Base-by-base conservation (phyloP, 345 rosid genomes). In the Reutealis trisperma region DNA sequence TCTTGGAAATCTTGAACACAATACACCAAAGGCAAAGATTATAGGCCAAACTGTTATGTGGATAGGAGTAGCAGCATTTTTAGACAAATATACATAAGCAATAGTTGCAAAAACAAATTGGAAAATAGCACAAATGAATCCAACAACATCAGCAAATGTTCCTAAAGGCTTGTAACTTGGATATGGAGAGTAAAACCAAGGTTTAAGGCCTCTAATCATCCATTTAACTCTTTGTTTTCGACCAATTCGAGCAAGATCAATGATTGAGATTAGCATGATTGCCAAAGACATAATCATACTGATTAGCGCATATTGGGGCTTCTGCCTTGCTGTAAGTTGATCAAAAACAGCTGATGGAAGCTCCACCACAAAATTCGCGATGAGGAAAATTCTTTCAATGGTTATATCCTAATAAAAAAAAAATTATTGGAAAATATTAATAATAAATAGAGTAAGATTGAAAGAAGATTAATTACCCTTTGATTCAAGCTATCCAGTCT, bases 121-220 rank as follows among this genome's bases (percentile, higher is more conserved):
- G 59, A 54, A 54, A 18, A 54, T 54, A 8, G n/a, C 21, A 54
- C 59, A 54, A 54, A 54, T 19, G 4, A 54, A 54, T 54, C 59
- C 59, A 54, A 54, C 59, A 54, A 54, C 6, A 54, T 54, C 59
- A 5, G 22, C 1, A 54, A 54, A 19, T 54, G 19, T 54, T 18
- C 59, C 59, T 18, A 54, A 18, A 54, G 59, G 59, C 59, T 54
- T 54, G 59, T 16, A 54, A 60, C 13, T 25, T 41, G 62, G 45
- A 55, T 60, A 42, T 12, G 81, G 32, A 44, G 72, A 27, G 22
- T 63, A 78, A 66, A 78, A 37, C 77, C 81, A 78, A 22, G 69
- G 75, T 32, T 71, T 19, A 30, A 24, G 64, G 66, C 72, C 57
- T 42, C 67, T 60, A 52, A 34, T 54, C 73, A 25, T 72, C 77